Base-by-base conservation (phyloP, 176 grass and related monocot genomes). In the Raddia guianensis region DNA sequence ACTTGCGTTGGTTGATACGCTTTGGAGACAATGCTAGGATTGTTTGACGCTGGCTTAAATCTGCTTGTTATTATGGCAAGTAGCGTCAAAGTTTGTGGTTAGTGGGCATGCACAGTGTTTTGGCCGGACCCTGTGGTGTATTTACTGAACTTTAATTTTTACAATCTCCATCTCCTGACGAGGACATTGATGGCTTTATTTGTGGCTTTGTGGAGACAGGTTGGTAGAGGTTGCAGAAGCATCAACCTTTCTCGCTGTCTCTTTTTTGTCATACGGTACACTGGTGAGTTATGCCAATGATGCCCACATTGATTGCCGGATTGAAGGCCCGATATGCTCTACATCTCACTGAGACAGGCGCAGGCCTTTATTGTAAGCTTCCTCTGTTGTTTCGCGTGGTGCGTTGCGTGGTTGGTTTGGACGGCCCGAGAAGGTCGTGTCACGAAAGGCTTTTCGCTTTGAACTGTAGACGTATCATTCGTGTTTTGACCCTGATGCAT, bases 181-280 rank as follows among this genome's bases (percentile, higher is more conserved):
- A 44, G 62, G 7, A 46, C 87, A 49, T 56, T 37, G 65, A 72
- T 57, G 73, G 27, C 64, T 7, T 20, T 55, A n/a, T 20, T 59
- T 69, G 78, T 63, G 32, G 64, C 5, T 57, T 42, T 77, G 87
- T 85, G 87, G 78, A 63, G 82, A 77, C 82, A 82, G 82, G 87
- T 72, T 85, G 82, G 87, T 89, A 77, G 52, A 65, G 27, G 72
- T 27, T 43, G 77, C 72, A 44, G 65, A 8, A 18, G 33, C 70
- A 75, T 75, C 61, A 59, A 19, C 13, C 66, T 53, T 52, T 85
- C 54, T 33, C 21, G 11, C 32, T 32, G 45, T 49, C 4, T 70
- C 49, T 55, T 16, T 65, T 50, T 27, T 13, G 14, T 32, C 40
- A 46, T 35, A n/a, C 57, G 67, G 74, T 83, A 66, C 46, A 37